Evolutionary conservation across 352 stramenopile species (phyloP), one percentile per base, ranked within the genome.

Genomic region (Phytophthora multivora): DNA sequence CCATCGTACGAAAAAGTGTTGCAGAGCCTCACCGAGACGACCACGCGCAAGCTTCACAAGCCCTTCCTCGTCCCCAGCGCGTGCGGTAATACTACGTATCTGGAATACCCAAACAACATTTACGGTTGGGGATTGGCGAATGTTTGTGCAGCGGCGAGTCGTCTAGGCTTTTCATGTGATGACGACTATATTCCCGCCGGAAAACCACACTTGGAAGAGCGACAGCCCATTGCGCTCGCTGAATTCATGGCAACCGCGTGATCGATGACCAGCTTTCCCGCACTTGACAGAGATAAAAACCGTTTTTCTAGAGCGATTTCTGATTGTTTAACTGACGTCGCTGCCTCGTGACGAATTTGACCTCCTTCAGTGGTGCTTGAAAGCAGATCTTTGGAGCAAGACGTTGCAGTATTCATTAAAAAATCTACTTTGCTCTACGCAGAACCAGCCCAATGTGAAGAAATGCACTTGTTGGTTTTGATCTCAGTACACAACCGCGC

Each of bases 21-120:
- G 45, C 50, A 51, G 31, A 72, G 61, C 46, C 49, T 90, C 12
- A 59, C 71, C 3, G 33, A 58, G 1, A 87, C 77, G 18, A 70
- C 80, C 1, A 77, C 62, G 5, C 72, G 80, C 13, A 68, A 71
- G 25, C 49, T 92, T 15, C 71, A 68, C 39, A 90, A 89, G 23
- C 80, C 83, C 16, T 88, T 92, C 47, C 59, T 92, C 23, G 80
- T 92, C 18, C 80, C 79, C 4, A 88, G 75, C 40, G 56, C 56
- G 33, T 92, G 83, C 31, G 83, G 80, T 3, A 84, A 86, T 33
- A 90, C 77, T 10, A 75, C 67, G 2, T 92, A 90, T 56, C 56
- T 79, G 36, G 43, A 82, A 43, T 92, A 79, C 19, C 83, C 83
- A 0, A 92, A 92, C 64, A 92, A 92, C 48, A 89, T 92, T 38